Base-by-base conservation (phyloP, 352 stramenopile species). In the Phytopythium aichiense region DNA sequence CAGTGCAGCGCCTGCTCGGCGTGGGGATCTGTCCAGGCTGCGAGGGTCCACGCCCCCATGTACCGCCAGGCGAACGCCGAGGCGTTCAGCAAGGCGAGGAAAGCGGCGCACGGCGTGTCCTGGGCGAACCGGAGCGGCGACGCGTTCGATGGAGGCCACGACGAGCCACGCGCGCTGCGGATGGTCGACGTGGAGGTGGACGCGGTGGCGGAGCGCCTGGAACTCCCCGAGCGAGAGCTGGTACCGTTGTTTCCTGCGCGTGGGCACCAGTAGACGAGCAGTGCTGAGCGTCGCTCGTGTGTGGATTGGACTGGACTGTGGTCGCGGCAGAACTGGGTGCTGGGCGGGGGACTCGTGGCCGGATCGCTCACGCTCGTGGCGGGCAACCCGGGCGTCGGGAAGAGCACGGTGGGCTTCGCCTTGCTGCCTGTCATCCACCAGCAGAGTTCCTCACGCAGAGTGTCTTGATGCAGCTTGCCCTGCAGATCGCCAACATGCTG, bases 321-420 rank as follows among this genome's bases (percentile, higher is more conserved):
- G 12, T 40, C 35, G 51, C 9, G 22, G 3, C 63, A 84, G 82
- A 98, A 98, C 67, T 91, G 91, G 74, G 97, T 99, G 25, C 76
- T 99, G 40, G 97, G 97, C 35, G 97, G 97, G n/a, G 96, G 96
- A 7, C 77, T 99, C 4, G 95, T 99, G 58, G 85, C 88, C 30
- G 97, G 96, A 42, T 98, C 92, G 0, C 74, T 99, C 31, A 97
- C 89, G n/a, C 79, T 99, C 15, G 68, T 99, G 9, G 95, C 93
- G 4, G 97, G 97, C 12, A 96, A 98, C 59, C 97, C 97, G 20
- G 97, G 96, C 40, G 89, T 98, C 6, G 94, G 93, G 58, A 98
- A 98, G 71, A 94, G 84, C 74, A 95, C 87, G 67, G 84, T 95
- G 71, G 28, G 63, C 18, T 45, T 40, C 35, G 35, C 35, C 35